Evolutionary conservation across 1,139 yeast species (phyloP).

Genomic region (Nakaseomyces nivariensis): DNA sequence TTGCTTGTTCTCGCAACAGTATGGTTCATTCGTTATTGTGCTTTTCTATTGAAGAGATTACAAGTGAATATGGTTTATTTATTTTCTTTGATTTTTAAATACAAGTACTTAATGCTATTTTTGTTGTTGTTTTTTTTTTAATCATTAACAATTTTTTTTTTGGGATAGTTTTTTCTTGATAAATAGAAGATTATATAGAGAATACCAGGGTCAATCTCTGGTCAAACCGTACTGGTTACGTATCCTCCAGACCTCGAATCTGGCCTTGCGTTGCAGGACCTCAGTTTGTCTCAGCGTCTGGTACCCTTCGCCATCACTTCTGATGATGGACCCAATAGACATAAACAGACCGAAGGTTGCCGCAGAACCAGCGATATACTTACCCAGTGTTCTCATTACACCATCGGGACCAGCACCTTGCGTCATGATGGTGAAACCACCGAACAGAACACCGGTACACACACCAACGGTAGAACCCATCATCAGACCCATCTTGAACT

Average conservation of each 20-base stretch:
- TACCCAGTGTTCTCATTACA: slow-evolving; percentile 90
- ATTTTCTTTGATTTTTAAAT: background rate
- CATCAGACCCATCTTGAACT: slow-evolving; percentile 94
- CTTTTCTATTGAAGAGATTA: no score
- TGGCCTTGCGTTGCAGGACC: slow-evolving; percentile 25
- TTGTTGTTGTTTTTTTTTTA: background rate
- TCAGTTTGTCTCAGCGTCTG: slow-evolving; percentile 10
- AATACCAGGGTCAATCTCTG: background rate
- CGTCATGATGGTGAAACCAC: slow-evolving; percentile 83
- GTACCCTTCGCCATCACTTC: slow-evolving; percentile 47
- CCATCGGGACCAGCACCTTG: slow-evolving; percentile 99
- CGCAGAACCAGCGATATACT: slow-evolving; percentile 92
- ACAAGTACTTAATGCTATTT: background rate
- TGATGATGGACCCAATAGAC: slow-evolving; percentile 89
- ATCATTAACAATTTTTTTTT: background rate
- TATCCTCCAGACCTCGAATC: slow-evolving; percentile 25
- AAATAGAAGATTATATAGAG: no score
- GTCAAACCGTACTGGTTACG: slow-evolving; percentile 19
- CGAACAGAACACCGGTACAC: slow-evolving; percentile 89
- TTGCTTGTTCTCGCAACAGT: background rate
- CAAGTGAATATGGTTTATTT: background rate
- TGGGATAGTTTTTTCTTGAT: no score
- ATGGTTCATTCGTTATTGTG: no score
- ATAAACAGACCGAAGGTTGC: slow-evolving; percentile 93
- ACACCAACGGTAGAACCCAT: slow-evolving; percentile 98